A percentile compares a stretch with the other conserved stretches of the same genome.
Conservation (phyloP, 305 asterid species). For the Solanum hybrid region DNA sequence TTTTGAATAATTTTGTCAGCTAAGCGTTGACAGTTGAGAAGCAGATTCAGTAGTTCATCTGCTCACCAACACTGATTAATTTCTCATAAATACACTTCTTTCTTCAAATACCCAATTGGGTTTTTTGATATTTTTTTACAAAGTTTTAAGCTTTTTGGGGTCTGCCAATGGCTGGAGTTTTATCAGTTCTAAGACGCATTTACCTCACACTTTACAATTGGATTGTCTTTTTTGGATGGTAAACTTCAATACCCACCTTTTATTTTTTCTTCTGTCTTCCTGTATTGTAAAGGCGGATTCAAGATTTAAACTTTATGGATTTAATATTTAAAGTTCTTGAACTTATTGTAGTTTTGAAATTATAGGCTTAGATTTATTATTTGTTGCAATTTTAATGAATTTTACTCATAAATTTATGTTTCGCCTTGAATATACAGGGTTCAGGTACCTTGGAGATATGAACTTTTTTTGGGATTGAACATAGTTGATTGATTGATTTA, state of each 20-base stretch:
- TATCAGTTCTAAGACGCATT: conserved; percentile 41
- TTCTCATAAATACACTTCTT: neutral
- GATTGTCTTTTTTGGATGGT: conserved; percentile 72
- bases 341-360: neutral
- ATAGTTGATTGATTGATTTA: neutral
- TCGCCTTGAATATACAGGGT: neutral
- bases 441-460: neutral
- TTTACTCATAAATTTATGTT: neutral
- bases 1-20: neutral
- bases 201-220: conserved; percentile 76
- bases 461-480: neutral
- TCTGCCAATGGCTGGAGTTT: conserved; percentile 47
- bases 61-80: conserved; percentile 1
- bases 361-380: neutral
- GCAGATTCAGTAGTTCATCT: neutral
- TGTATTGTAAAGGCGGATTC: neutral
- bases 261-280: neutral
- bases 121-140: neutral
- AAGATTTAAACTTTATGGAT: neutral
- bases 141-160: neutral
- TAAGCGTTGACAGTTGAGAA: conserved; percentile 5
- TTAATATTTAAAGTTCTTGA: neutral
- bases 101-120: neutral
- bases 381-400: neutral
- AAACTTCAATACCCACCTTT: neutral